Evolutionary conservation across 1,139 yeast species (phyloP).

Genomic region (Geotrichum macrosporum): DNA sequence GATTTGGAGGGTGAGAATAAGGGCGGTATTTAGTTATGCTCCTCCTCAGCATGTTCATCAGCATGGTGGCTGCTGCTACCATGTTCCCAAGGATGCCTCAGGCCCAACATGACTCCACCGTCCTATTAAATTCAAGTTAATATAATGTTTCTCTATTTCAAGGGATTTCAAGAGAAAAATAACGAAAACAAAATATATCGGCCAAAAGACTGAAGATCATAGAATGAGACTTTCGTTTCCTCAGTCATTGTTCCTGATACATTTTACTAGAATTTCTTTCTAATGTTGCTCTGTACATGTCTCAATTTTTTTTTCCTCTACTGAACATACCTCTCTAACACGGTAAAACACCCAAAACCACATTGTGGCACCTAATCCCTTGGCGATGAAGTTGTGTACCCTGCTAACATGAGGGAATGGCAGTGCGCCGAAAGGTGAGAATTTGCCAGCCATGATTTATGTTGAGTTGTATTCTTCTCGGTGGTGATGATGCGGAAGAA

Average conservation of each 20-base stretch:
- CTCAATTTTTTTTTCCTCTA: no score
- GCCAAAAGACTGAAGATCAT: no score
- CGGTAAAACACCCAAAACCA: conserved; percentile 84
- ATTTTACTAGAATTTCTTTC: no score
- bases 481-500: no score
- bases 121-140: no score
- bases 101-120: conserved; percentile 41
- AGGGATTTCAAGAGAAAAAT: no score
- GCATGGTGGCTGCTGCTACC: conserved; percentile 28
- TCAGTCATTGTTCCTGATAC: no score
- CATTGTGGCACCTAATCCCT: conserved; percentile 73
- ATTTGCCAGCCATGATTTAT: conserved; percentile 21
- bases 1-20: not conserved
- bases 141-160: no score
- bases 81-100: conserved; percentile 45
- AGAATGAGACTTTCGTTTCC: no score
- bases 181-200: no score
- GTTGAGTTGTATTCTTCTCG: no score
- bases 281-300: no score
- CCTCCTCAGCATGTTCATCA: conserved; percentile 19
- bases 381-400: conserved; percentile 55
- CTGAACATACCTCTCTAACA: conserved; percentile 56
- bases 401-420: conserved; percentile 37
- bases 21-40: conserved; percentile 15
- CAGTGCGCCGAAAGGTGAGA: conserved; percentile 30